A percentile compares a stretch with the other conserved stretches of the same genome.
Evolutionary conservation across 495 filamentous ascomycete genomes (phyloP).

Genomic region (Xylaria scruposa): DNA sequence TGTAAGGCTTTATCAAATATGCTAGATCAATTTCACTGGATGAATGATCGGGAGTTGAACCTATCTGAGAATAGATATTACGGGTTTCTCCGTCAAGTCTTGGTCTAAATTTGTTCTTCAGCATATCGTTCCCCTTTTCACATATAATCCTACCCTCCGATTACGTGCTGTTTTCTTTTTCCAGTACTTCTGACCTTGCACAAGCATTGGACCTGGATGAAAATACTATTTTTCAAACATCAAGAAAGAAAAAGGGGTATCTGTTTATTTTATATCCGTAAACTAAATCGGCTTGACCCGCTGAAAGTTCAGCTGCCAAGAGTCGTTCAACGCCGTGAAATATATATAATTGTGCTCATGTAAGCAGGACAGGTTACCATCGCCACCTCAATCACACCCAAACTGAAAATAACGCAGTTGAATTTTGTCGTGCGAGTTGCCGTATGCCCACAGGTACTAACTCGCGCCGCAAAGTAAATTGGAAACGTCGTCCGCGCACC

Average conservation of each 20-base stretch:
- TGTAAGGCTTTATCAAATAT: neutral
- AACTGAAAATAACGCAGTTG: neutral
- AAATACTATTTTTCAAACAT: neutral
- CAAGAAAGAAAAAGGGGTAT: slow-evolving; percentile 9
- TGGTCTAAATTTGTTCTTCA: neutral
- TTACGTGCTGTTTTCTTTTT: neutral
- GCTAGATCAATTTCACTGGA: neutral
- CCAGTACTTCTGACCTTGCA: neutral
- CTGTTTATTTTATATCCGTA: slow-evolving; percentile 2
- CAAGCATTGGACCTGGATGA: neutral
- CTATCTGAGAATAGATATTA: neutral
- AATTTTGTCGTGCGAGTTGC: neutral
- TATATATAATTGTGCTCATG: neutral
- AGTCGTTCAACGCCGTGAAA: neutral
- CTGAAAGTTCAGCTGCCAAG: neutral
- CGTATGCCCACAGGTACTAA: neutral
- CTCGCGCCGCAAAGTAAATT: neutral
- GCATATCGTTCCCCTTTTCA: neutral
- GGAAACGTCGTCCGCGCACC: neutral
- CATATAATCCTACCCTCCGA: neutral
- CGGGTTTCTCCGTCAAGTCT: neutral
- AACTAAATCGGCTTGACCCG: neutral
- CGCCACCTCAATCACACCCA: neutral
- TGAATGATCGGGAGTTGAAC: neutral
- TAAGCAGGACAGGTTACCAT: neutral